Conservation (phyloP, 2,329 filamentous ascomycete genomes). For the Fusarium longipes region DNA sequence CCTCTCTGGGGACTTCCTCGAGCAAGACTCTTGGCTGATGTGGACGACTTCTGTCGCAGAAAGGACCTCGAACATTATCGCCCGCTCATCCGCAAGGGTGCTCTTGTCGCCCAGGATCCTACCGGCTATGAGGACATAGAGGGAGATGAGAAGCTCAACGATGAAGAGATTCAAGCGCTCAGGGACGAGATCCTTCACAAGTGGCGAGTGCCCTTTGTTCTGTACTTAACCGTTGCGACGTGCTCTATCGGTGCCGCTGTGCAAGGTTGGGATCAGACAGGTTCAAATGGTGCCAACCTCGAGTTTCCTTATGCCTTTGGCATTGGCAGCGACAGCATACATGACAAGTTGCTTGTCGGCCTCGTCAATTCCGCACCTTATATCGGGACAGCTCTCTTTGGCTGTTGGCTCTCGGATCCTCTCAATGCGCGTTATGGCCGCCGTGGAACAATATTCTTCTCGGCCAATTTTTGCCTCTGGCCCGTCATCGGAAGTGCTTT, state of each 20-base stretch:
- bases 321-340: conserved; percentile 51
- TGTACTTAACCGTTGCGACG: conserved; percentile 74
- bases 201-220: conserved; percentile 70
- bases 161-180: conserved; percentile 69
- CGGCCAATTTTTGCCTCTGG: conserved; percentile 77
- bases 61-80: conserved; percentile 70
- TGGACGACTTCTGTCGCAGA: conserved; percentile 70
- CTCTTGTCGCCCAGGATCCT: conserved; percentile 79
- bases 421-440: conserved; percentile 61
- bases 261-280: conserved; percentile 76
- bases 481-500: conserved; percentile 78
- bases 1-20: conserved; percentile 64
- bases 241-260: conserved; percentile 78
- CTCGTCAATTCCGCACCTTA: conserved; percentile 71
- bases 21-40: conserved; percentile 63
- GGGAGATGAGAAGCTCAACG: conserved; percentile 66
- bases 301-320: conserved; percentile 67
- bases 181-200: conserved; percentile 73
- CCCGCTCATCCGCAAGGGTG: conserved; percentile 72
- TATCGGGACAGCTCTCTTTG: conserved; percentile 61
- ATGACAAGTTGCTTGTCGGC: conserved; percentile 67
- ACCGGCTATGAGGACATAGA: conserved; percentile 68
- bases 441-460: conserved; percentile 73
- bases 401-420: conserved; percentile 76
- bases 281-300: conserved; percentile 71